Evolutionary conservation across 2,329 filamentous ascomycete species (phyloP), one percentile per base, ranked within the genome.

Genomic region (Nigrograna mackinnonii): DNA sequence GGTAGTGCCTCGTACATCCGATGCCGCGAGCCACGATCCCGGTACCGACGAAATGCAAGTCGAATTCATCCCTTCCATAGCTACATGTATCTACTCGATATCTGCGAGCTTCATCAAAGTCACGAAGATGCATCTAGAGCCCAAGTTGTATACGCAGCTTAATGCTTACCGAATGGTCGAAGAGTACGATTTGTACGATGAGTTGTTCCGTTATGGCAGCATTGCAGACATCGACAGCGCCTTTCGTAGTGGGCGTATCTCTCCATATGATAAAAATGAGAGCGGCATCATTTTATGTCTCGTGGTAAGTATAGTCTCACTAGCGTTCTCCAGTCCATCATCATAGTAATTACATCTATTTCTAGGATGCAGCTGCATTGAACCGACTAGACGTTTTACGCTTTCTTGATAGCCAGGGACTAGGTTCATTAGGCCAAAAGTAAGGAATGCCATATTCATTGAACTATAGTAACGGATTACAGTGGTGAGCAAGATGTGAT

Each of bases 341-440:
- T 9, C 9, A 37, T 14, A 6, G 9, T 24, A n/a, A n/a, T 32
- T 14, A 17, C 30, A 9, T 6, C 9, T 30, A 16, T 31, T 39
- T 12, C 14, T 39, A 54, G 48, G 22, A 28, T 36, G 46, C 48
- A n/a, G 35, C 39, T 28, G 5, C 12, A 2, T 14, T 40, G 17
- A n/a, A 11, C 5, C 44, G 50, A 1, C 5, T 34, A n/a, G 51
- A 52, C 11, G 20, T 54, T 6, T 21, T 54, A 3, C 21, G 46
- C 28, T 52, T 49, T 33, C 28, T 54, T 17, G 44, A 49, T 17
- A 44, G 14, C 21, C 49, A 54, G 37, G 49, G 51, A 11, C 34
- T 52, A 5, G 48, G 49, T 1, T 17, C 39, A 18, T 43, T 39
- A 16, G 37, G 22, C 11, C 35, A 45, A 4, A 45, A 47, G 50